A percentile compares a stretch with the other conserved stretches of the same genome.
Conservation (phyloP, 2,329 filamentous ascomycete genomes). For the Colletotrichum tropicale region DNA sequence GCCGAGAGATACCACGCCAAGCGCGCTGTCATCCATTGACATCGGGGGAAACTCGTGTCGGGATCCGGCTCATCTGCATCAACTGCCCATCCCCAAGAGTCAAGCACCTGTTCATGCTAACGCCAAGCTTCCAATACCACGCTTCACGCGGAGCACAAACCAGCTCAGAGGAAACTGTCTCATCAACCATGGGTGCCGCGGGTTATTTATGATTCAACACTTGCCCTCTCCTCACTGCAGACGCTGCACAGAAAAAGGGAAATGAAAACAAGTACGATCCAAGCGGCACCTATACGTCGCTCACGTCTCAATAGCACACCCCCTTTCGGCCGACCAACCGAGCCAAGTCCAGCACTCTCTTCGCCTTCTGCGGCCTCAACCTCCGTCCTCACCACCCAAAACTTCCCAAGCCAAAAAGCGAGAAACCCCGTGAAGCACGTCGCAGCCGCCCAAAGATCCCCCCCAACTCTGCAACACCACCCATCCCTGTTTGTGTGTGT, state of each 20-base stretch:
- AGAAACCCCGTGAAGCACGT: background rate
- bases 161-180: background rate
- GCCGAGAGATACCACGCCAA: background rate
- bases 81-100: background rate
- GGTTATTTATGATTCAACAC: background rate
- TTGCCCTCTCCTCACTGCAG: too few species aligned
- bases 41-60: background rate
- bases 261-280: background rate
- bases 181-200: background rate
- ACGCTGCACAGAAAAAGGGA: background rate
- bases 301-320: background rate
- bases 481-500: background rate
- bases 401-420: background rate
- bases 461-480: background rate
- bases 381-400: background rate
- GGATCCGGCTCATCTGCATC: background rate
- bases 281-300: conserved; percentile 1
- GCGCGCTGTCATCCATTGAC: background rate
- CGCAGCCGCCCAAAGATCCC: background rate
- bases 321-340: background rate
- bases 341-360: background rate
- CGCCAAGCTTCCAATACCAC: background rate
- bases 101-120: background rate
- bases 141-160: background rate
- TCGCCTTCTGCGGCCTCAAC: background rate